Base-by-base conservation (phyloP, 1,284 basidiomycete species). In the Phlebopus sp. region DNA sequence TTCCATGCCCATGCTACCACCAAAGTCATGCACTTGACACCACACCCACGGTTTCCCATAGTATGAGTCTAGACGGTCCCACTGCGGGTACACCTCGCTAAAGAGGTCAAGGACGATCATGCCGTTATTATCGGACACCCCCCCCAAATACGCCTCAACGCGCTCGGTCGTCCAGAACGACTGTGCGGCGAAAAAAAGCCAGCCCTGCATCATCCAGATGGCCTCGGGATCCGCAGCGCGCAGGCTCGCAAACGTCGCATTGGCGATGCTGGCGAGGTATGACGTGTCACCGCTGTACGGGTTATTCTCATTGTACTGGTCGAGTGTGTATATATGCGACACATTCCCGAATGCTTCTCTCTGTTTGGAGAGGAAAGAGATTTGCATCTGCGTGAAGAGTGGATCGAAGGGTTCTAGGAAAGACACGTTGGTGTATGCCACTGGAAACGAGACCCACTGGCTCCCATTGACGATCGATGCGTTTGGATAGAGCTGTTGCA, bases 261-360 rank as follows among this genome's bases (percentile, higher is more conserved):
- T 57, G 4, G 70, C 57, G 47, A 72, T 60, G 44, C 57, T 61
- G 15, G 55, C 45, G 8, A 75, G 63, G 58, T 75, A 76, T 4
- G 58, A 58, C 0, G 55, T 34, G 47, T 71, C 60, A n/a, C 62
- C 58, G 49, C 62, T 70, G 48, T 62, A 65, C 0, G 74, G 73
- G 35, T 64, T 50, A 50, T 70, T 71, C 59, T 75, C 74, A 58
- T 72, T 75, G 60, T 73, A 75, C 50, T 74, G 72, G 54, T 76
- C 74, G 30, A 76, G 65, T 21, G 71, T 70, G 54, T 76, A 76
- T 50, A 73, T 62, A 48, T 72, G 69, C 8, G 71, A 67, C 31
- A 71, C 57, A 37, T 67, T 63, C 19, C 73, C 73, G 48, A 72
- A 74, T 0, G 68, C 68, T 13, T 59, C 60, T 13, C 55, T 49